Evolutionary conservation across 2,329 filamentous ascomycete species (phyloP).

Genomic region (Beauveria rudraprayagi): DNA sequence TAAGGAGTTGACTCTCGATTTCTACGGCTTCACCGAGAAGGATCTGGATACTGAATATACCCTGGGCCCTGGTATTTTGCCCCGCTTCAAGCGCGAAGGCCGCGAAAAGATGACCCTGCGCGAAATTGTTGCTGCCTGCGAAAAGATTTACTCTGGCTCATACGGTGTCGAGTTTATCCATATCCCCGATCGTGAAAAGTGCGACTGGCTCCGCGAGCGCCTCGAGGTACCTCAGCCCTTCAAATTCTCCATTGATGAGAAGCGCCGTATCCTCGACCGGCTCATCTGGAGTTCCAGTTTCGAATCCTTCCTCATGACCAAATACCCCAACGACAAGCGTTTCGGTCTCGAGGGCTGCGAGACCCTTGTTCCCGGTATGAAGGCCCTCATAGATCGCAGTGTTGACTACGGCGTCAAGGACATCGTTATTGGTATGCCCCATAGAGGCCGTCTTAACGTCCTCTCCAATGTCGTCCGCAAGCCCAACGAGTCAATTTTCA

Average conservation of each 20-base stretch:
- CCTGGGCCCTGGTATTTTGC: conserved; percentile 89
- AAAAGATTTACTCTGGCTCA: conserved; percentile 94
- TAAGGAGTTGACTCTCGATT: conserved; percentile 84
- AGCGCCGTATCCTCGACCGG: conserved; percentile 92
- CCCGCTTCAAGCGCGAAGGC: conserved; percentile 80
- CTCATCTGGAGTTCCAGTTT: conserved; percentile 99
- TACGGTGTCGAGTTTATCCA: conserved; percentile 98
- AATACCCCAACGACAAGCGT: conserved; percentile 99
- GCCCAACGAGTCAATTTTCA: conserved; percentile 99
- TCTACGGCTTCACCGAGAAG: conserved; percentile 92
- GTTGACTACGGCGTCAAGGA: conserved; percentile 99
- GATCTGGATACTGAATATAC: conserved; percentile 89
- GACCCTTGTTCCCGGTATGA: conserved; percentile 96
- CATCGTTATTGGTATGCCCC: conserved; percentile 98
- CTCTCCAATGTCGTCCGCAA: conserved; percentile 98
- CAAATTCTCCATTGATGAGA: conserved; percentile 97
- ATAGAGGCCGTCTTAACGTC: conserved; percentile 95
- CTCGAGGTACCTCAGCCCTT: conserved; percentile 91
- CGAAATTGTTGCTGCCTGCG: conserved; percentile 88
- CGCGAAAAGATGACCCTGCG: conserved; percentile 94
- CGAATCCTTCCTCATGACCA: conserved; percentile 88
- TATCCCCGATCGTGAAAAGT: conserved; percentile 94
- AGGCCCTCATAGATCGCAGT: conserved; percentile 94
- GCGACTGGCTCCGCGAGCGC: conserved; percentile 94
- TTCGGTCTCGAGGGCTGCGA: conserved; percentile 98